Evolutionary conservation across 768 basidiomycete genomes (phyloP).

Genomic region (Boletellus emodensis): DNA sequence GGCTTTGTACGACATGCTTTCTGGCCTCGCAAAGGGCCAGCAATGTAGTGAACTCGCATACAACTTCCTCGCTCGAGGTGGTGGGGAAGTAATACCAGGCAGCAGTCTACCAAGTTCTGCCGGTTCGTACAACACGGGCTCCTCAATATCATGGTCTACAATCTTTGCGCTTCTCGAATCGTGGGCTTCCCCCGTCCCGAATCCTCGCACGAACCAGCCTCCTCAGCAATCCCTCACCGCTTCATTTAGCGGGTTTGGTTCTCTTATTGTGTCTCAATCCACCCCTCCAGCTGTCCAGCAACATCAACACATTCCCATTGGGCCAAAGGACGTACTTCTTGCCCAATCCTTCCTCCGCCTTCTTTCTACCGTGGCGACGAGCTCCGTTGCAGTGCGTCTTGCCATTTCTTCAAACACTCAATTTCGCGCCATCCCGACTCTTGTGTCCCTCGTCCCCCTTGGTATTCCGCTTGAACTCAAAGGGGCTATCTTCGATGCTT

Average conservation of each 20-base stretch:
- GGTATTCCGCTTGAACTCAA: slow-evolving; percentile 89
- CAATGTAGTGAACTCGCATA: slow-evolving; percentile 84
- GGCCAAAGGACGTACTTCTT: slow-evolving; percentile 70
- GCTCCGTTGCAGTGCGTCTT: slow-evolving; percentile 74
- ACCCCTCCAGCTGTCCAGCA: slow-evolving; percentile 35
- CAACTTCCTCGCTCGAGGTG: slow-evolving; percentile 82
- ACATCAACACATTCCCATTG: slow-evolving; percentile 43
- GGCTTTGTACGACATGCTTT: slow-evolving; percentile 85
- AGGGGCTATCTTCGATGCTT: slow-evolving; percentile 74
- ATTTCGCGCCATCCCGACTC: slow-evolving; percentile 76
- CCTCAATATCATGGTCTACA: slow-evolving; percentile 71
- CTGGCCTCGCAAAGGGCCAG: slow-evolving; percentile 77
- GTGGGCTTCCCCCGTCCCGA: slow-evolving; percentile 59
- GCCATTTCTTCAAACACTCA: slow-evolving; percentile 73
- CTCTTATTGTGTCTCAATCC: slow-evolving; percentile 27
- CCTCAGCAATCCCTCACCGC: slow-evolving; percentile 38
- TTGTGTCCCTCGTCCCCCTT: slow-evolving; percentile 74
- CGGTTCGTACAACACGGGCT: slow-evolving; percentile 39
- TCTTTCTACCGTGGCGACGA: slow-evolving; percentile 66
- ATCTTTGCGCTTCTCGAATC: slow-evolving; percentile 74
- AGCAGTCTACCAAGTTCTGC: slow-evolving; percentile 43
- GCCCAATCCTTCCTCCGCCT: slow-evolving; percentile 80
- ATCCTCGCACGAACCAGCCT: slow-evolving; percentile 42
- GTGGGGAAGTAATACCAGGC: slow-evolving; percentile 63
- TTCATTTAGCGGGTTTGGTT: slow-evolving; percentile 29